phyloP scores from a whole-genome alignment of 768 basidiomycete species.

The Pholiota molesta region DNA sequence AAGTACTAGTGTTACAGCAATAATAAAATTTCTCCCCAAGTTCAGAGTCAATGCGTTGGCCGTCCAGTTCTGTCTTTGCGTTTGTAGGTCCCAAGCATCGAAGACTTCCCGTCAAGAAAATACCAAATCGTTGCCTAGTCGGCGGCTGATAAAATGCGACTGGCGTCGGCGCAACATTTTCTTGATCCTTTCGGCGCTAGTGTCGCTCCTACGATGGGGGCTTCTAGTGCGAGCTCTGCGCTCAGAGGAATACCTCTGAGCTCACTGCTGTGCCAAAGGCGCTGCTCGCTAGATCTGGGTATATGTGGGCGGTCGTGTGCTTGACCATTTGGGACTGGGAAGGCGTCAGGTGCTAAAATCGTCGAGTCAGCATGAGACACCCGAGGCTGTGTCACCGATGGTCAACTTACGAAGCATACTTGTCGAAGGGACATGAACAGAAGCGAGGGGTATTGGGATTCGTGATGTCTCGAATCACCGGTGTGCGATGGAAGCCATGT shows the following conservation, averaged over 20 bases:
- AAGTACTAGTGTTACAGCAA: background rate
- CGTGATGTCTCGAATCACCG: background rate
- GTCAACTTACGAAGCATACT: slow-evolving; percentile 23
- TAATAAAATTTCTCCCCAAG: background rate
- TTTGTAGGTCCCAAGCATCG: slow-evolving; percentile 21
- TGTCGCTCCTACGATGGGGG: slow-evolving; percentile 8
- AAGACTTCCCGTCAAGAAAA: slow-evolving; percentile 42
- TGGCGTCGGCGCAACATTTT: slow-evolving; percentile 27
- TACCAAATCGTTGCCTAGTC: slow-evolving; percentile 40
- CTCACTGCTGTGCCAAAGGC: slow-evolving; percentile 17
- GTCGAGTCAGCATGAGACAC: slow-evolving; percentile 18
- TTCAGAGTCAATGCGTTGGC: slow-evolving; percentile 17
- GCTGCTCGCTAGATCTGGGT: slow-evolving; percentile 4
- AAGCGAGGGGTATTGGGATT: background rate
- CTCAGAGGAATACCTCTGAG: background rate
- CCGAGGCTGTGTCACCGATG: slow-evolving; percentile 13
- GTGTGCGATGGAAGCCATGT: background rate
- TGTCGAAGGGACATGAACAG: slow-evolving; percentile 8
- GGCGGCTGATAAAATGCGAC: slow-evolving; percentile 24
- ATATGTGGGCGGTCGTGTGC: background rate
- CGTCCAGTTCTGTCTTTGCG: slow-evolving; percentile 14
- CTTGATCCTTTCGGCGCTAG: slow-evolving; percentile 32
- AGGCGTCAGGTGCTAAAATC: slow-evolving; percentile 18
- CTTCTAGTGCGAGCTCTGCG: slow-evolving; percentile 11
- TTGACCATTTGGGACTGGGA: slow-evolving; percentile 4